Conservation (phyloP, 2,329 filamentous ascomycete species). For the Aspergillus versicolor region DNA sequence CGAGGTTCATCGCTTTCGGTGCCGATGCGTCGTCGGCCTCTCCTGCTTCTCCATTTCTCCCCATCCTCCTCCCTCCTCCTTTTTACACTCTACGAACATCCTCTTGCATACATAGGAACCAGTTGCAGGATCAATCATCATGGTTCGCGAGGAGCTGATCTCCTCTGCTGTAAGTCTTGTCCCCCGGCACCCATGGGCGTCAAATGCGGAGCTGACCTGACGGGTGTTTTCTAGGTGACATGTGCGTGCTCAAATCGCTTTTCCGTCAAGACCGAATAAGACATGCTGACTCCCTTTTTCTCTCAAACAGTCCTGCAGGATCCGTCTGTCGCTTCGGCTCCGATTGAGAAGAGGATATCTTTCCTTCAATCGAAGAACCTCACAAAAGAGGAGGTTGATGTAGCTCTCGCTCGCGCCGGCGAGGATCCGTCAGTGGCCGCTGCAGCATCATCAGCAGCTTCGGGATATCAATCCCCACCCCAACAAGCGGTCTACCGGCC, state of each 20-base stretch:
- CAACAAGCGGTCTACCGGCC: conserved; percentile 40
- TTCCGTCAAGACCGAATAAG: background rate
- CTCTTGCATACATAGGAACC: conserved; percentile 1
- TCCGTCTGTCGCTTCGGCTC: conserved; percentile 81
- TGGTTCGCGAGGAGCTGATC: conserved; percentile 92
- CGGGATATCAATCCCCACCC: conserved; percentile 47
- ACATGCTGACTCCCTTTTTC: conserved; percentile 16
- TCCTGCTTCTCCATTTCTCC: conserved; percentile 10
- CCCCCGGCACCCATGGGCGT: conserved; percentile 14
- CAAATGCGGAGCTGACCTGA: conserved; percentile 25
- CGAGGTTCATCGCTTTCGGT: conserved; percentile 36
- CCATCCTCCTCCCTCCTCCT: conserved; percentile 11
- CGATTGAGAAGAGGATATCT: conserved; percentile 87
- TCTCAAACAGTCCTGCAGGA: conserved; percentile 76
- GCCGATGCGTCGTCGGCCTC: conserved; percentile 21
- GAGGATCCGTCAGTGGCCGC: conserved; percentile 53
- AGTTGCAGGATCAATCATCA: conserved; percentile 50
- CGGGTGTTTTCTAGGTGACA: conserved; percentile 42
- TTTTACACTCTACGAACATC: conserved; percentile 4
- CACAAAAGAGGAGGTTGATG: conserved; percentile 90
- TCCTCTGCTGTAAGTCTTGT: conserved; percentile 67
- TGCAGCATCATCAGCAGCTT: conserved; percentile 47
- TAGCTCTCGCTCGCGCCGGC: conserved; percentile 73
- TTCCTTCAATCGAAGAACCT: conserved; percentile 97
- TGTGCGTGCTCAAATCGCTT: conserved; percentile 42